Base-by-base conservation (phyloP, 768 basidiomycete species). In the Boletus bicolor region DNA sequence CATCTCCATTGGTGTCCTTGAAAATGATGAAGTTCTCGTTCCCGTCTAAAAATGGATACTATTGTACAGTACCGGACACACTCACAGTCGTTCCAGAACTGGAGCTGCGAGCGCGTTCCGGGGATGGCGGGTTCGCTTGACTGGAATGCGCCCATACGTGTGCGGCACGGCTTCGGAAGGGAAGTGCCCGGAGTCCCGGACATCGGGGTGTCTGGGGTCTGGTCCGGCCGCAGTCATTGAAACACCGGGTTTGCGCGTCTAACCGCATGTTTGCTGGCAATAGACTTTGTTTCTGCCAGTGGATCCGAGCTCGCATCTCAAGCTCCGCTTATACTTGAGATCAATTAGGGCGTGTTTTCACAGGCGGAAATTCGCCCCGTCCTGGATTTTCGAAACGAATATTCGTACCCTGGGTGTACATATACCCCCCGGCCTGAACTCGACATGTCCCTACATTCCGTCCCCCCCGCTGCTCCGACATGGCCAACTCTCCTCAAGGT, bases 261-360 rank as follows among this genome's bases (percentile, higher is more conserved):
- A 44, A 34, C 19, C 49, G 34, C 58, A 45, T 49, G 57, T 39
- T 28, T 47, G 24, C 3, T 12, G 7, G 10, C 12, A 15, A 6
- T 28, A 4, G 28, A 6, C 24, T 53, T 53, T 28, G 39, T n/a
- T 28, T 28, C 28, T 21, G 35, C 24, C 36, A 17, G 38, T 52
- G 36, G 24, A 51, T 49, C 30, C 43, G 43, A 51, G 9, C n/a
- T 36, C 35, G 11, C 56, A 17, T 35, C 38, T 55, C 28, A 55
- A 60, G 59, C 59, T 62, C 59, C 59, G 59, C 51, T 59, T 30
- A 46, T 44, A n/a, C 28, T 15, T 30, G 26, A 10, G 28, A 24
- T 58, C 60, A 35, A 52, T 63, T 49, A 41, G 41, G 57, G 36
- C 37, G 38, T 7, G 1, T 0, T 63, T 63, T 61, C 60, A 49